These are phyloP conservation scores for Alternaria viburni DNA, from an alignment of 2,329 filamentous ascomycete species.

Conservation along the genomic window DNA sequence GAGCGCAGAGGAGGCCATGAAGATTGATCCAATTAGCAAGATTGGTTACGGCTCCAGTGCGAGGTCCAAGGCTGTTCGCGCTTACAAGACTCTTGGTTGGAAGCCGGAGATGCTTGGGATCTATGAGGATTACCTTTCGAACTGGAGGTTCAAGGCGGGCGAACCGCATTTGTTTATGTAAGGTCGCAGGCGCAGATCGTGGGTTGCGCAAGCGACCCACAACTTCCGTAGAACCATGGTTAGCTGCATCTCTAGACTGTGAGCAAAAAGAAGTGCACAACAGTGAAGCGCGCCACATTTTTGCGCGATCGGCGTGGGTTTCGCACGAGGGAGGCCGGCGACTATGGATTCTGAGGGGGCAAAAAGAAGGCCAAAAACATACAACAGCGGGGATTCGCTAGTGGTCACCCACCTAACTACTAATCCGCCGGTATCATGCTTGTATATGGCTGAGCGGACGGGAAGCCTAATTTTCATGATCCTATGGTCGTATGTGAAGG, in stretches of 20 bases:
- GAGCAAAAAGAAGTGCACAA: background rate
- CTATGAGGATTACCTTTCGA: background rate
- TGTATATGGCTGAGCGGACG: too few species aligned
- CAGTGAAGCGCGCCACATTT: background rate
- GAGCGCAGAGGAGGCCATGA: background rate
- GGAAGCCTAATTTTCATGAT: too few species aligned
- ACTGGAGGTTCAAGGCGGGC: background rate
- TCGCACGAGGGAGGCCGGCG: fast-evolving
- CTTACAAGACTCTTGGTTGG: background rate
- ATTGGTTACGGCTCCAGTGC: background rate
- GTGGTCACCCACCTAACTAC: too few species aligned
- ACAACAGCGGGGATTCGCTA: too few species aligned
- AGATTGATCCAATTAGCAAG: background rate
- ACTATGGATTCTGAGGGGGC: background rate
- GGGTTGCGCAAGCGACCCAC: too few species aligned
- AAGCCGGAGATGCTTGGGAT: background rate
- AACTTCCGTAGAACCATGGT: too few species aligned
- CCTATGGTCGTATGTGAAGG: too few species aligned
- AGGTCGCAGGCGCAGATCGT: too few species aligned
- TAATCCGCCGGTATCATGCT: too few species aligned
- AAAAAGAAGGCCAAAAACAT: background rate
- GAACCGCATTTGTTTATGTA: background rate
- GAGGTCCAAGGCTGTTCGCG: background rate
- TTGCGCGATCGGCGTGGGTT: background rate
- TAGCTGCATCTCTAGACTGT: background rate